These are phyloP conservation scores for Begonia fuchsioides DNA, from an alignment of 306 rosid genomes.

Conservation along the genomic window DNA sequence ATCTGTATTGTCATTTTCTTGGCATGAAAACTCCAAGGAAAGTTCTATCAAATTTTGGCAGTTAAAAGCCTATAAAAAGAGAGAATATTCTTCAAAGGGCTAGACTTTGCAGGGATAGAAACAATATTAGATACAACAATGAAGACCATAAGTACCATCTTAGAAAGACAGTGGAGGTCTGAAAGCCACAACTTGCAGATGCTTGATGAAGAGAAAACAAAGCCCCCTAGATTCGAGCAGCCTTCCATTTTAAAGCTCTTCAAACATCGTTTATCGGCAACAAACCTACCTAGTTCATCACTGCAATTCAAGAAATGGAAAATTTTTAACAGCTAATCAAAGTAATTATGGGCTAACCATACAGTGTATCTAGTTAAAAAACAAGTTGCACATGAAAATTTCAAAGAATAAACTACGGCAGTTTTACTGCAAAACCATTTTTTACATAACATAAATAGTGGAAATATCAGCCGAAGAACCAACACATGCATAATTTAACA, in stretches of 20 bases:
- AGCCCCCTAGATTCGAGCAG: conserved; percentile 64
- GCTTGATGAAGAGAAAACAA: conserved; percentile 62
- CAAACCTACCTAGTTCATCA: conserved; percentile 77
- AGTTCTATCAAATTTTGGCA: conserved; percentile 84
- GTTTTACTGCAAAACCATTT: too few relatives aligned
- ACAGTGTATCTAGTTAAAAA: too few relatives aligned
- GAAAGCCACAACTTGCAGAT: conserved; percentile 89
- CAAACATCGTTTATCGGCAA: conserved; percentile 64
- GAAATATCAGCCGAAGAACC: too few relatives aligned
- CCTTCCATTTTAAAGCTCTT: conserved; percentile 87
- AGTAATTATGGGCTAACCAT: too few relatives aligned
- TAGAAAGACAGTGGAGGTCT: conserved; percentile 61
- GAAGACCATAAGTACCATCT: conserved; percentile 44
- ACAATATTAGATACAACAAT: conserved; percentile 1
- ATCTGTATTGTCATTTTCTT: conserved; percentile 58
- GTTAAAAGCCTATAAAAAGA: conserved; percentile 43
- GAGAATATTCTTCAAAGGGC: conserved; percentile 7
- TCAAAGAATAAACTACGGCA: too few relatives aligned
- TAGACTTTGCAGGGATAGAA: neutral
- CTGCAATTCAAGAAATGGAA: conserved; percentile 25
- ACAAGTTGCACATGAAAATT: too few relatives aligned
- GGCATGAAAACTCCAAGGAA: conserved; percentile 64
- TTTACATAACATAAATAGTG: too few relatives aligned
- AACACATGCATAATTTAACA: too few relatives aligned
- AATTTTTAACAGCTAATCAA: neutral